phyloP scores from a whole-genome alignment of 768 basidiomycete genomes.

The Mycena leptocephala region DNA sequence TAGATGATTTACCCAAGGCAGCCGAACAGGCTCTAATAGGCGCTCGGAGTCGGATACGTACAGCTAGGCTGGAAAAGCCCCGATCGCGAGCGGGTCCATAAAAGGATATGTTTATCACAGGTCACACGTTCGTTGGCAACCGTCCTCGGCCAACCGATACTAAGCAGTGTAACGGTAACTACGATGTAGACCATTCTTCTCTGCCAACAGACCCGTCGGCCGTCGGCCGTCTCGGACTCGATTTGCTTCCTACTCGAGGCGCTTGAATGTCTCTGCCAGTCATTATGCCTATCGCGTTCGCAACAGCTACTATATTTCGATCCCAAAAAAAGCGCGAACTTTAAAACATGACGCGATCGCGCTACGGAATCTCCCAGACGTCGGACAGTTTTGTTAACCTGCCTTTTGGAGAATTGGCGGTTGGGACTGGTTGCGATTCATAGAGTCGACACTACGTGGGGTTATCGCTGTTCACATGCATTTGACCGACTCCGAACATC shows the following conservation, averaged over 20 bases:
- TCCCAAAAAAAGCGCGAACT: slow-evolving; percentile 1
- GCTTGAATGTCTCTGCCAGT: background rate
- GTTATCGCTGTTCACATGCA: too few species aligned
- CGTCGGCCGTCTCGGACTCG: slow-evolving; percentile 23
- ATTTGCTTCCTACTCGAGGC: background rate
- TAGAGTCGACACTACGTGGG: slow-evolving; percentile 32
- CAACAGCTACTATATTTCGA: background rate
- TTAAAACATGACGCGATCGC: slow-evolving; percentile 22
- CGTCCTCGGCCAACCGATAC: background rate
- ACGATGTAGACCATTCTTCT: slow-evolving; percentile 5
- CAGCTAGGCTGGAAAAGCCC: background rate
- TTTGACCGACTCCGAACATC: too few species aligned
- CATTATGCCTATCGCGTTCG: background rate
- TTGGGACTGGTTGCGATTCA: slow-evolving; percentile 37
- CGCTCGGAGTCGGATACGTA: background rate
- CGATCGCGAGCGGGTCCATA: background rate
- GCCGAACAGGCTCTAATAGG: background rate
- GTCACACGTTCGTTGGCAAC: slow-evolving; percentile 17
- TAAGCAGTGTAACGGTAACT: slow-evolving; percentile 27
- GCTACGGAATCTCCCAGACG: slow-evolving; percentile 26
- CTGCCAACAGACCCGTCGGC: slow-evolving; percentile 1
- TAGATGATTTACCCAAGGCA: background rate
- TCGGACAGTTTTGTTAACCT: slow-evolving; percentile 21
- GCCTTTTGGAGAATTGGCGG: slow-evolving; percentile 23
- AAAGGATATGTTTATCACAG: slow-evolving; percentile 30